These are phyloP conservation scores for Boletus sp. DNA, from an alignment of 768 basidiomycete genomes.

Conservation along the genomic window DNA sequence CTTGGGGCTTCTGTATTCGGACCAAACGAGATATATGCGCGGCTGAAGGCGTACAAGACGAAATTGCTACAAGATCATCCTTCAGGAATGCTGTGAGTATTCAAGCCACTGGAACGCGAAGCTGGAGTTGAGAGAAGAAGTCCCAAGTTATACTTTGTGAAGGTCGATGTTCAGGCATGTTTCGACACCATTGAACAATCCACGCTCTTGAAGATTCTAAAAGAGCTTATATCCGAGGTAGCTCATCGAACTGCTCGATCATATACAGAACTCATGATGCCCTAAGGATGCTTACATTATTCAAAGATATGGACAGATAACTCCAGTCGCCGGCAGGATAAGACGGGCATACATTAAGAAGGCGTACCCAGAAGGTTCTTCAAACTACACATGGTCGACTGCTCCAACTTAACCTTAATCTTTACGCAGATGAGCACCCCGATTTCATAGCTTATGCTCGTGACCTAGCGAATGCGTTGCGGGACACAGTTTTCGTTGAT, in stretches of 20 bases:
- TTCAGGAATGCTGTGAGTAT: conserved; percentile 51
- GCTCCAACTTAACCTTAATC: not conserved
- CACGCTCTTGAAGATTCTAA: conserved; percentile 76
- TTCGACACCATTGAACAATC: conserved; percentile 95
- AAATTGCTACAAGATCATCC: conserved; percentile 38
- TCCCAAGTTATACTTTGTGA: conserved; percentile 91
- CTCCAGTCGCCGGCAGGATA: conserved; percentile 52
- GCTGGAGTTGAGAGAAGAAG: conserved; percentile 38
- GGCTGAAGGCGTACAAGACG: conserved; percentile 69
- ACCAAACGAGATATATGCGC: conserved; percentile 76
- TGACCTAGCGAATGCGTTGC: conserved; percentile 61
- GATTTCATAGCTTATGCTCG: conserved; percentile 72
- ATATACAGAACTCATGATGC: not conserved
- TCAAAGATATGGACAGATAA: conserved; percentile 68
- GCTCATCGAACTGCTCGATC: not conserved
- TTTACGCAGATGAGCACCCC: conserved; percentile 62
- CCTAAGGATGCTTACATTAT: conserved; percentile 69
- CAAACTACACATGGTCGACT: not conserved
- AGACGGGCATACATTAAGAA: conserved; percentile 56
- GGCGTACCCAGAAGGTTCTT: conserved; percentile 65
- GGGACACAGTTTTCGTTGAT: conserved; percentile 83
- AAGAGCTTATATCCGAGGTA: conserved; percentile 72
- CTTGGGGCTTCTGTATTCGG: conserved; percentile 84
- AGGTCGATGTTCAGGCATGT: conserved; percentile 93
- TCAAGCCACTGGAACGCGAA: not conserved